A percentile compares a stretch with the other conserved stretches of the same genome.
phyloP scores from a whole-genome alignment of 2,329 filamentous ascomycete species.

The Apiospora phragmitis region DNA sequence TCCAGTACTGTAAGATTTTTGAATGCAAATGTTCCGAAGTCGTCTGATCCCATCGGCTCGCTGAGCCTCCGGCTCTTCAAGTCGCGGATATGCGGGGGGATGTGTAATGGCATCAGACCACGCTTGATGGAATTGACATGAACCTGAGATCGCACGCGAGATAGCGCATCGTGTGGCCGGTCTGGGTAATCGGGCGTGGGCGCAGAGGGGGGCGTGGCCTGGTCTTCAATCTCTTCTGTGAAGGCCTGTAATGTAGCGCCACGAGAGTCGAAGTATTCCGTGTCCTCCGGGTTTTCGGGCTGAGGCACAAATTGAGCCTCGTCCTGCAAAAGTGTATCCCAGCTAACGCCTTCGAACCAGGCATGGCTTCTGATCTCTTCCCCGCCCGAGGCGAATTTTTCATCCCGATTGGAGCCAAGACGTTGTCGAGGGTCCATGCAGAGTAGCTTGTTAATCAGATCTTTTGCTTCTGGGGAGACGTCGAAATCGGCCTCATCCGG shows the following conservation, averaged over 20 bases:
- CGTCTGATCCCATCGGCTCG: slow-evolving; percentile 84
- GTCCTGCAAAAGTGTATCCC: slow-evolving; percentile 89
- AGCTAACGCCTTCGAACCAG: slow-evolving; percentile 87
- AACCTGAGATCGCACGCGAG: slow-evolving; percentile 77
- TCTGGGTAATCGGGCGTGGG: slow-evolving; percentile 79
- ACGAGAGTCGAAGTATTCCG: slow-evolving; percentile 93
- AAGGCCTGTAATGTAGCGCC: slow-evolving; percentile 93
- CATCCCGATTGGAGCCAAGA: slow-evolving; percentile 81
- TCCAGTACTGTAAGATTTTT: slow-evolving; percentile 96
- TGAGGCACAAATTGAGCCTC: slow-evolving; percentile 94
- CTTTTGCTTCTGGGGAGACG: slow-evolving; percentile 84
- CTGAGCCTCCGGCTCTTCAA: slow-evolving; percentile 83
- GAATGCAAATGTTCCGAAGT: slow-evolving; percentile 95
- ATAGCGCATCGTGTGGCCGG: slow-evolving; percentile 90
- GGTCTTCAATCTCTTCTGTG: slow-evolving; percentile 91
- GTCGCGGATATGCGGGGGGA: slow-evolving; percentile 94
- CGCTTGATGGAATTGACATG: slow-evolving; percentile 81
- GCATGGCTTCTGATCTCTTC: slow-evolving; percentile 86
- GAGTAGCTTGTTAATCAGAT: slow-evolving; percentile 90
- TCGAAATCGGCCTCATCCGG: slow-evolving; percentile 79
- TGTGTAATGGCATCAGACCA: slow-evolving; percentile 91
- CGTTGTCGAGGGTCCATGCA: slow-evolving; percentile 80
- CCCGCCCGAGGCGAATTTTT: slow-evolving; percentile 80
- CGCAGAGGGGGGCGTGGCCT: slow-evolving; percentile 71
- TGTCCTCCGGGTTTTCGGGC: slow-evolving; percentile 92